Evolutionary conservation across 306 rosid species (phyloP).

Genomic region (Quercus variabilis): DNA sequence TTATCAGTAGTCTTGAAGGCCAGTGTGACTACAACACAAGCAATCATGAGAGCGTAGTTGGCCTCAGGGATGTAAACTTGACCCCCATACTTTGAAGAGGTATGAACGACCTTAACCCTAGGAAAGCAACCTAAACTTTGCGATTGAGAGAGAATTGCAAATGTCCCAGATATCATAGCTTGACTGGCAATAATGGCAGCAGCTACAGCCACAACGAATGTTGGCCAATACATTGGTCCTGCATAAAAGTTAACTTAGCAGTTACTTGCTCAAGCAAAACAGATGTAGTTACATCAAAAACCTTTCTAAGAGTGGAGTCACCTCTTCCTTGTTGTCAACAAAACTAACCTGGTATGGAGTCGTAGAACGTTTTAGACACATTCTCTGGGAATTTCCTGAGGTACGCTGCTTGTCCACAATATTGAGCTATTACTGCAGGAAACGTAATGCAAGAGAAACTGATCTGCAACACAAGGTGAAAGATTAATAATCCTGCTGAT

Average conservation of each 20-base stretch:
- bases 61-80: conserved; percentile 81
- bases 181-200: conserved; percentile 87
- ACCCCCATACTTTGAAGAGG: conserved; percentile 64
- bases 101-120: conserved; percentile 70
- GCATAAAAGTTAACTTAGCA: conserved; percentile 10
- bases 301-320: neutral
- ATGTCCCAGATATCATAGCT: conserved; percentile 90
- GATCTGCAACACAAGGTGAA: conserved; percentile 29
- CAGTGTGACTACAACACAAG: conserved; percentile 53
- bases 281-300: neutral
- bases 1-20: conserved; percentile 70
- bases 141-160: conserved; percentile 67
- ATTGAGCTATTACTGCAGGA: conserved; percentile 44
- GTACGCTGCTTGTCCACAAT: conserved; percentile 60
- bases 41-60: conserved; percentile 60
- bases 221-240: conserved; percentile 81
- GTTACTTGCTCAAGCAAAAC: neutral
- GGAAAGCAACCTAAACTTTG: conserved; percentile 78
- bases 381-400: conserved; percentile 48
- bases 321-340: neutral
- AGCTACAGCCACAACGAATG: conserved; percentile 68
- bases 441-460: conserved; percentile 49
- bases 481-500: neutral
- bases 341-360: conserved; percentile 42
- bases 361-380: conserved; percentile 42